Base-by-base conservation (phyloP, 495 filamentous ascomycete genomes). In the Aspergillus wentii region DNA sequence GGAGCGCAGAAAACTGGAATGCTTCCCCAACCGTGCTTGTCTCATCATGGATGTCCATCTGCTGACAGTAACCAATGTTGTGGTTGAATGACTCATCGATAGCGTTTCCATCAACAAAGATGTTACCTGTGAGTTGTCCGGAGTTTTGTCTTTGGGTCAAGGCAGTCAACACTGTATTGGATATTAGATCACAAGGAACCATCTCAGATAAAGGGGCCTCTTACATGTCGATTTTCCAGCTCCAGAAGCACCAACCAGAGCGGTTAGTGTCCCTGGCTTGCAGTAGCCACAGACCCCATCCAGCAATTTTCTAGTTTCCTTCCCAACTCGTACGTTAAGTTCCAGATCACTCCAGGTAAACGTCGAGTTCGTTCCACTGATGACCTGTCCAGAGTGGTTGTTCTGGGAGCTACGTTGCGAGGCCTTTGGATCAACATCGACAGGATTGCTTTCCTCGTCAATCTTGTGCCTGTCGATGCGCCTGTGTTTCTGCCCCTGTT, bases 21-120 rank as follows among this genome's bases (percentile, higher is more conserved):
- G 89, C 89, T 59, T 94, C 89, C 10, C 87, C 79, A 18, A 95
- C 82, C 3, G 86, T 94, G 33, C 82, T 76, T 0, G 81, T 82
- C 8, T 80, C 70, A 37, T 91, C 85, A 51, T 94, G 90, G n/a
- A 92, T 74, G 49, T 95, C 90, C 48, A 86, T 77, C 46, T 95
- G 89, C 49, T 95, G 83, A 15, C 83, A 88, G 51, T 91, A 95
- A 7, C 77, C 78, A 0, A 87, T 91, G 9, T 81, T 79, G 21
- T 87, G 75, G 54, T 94, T 88, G 61, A 90, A 92, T 17, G 79
- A 76, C 25, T 72, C 70, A 13, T 79, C 78, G 3, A 80, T 82
- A 14, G 75, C 66, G 25, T 62, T 62, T 26, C 82, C 83, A 49
- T 92, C 85, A 5, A 94, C 81, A 4, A 85, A 63, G 31, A 87